Base-by-base conservation (phyloP, 352 stramenopile genomes). In the Pythium aristosporum region DNA sequence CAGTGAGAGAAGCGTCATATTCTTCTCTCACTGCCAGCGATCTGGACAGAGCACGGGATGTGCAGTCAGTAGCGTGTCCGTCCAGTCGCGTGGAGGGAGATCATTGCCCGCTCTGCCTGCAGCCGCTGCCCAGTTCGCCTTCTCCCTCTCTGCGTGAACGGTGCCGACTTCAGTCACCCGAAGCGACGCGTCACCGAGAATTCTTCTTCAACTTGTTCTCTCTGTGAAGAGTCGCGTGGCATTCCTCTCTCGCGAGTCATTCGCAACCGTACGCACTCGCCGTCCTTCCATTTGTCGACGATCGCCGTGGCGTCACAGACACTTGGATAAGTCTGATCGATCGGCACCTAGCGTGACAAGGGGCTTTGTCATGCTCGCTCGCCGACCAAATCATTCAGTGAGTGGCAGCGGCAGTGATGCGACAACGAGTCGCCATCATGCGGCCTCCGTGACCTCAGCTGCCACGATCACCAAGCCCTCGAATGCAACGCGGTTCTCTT, bases 401-500 rank as follows among this genome's bases (percentile, higher is more conserved):
- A 52, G 54, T 10, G 34, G 34, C 25, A 48, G 62, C 39, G 25
- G 55, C 49, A 30, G 2, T 8, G 34, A n/a, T 12, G 28, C 5
- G 28, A 12, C 13, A 16, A 9, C 48, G 30, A 16, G 6, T 5
- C 28, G 32, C 8, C 18, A 16, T n/a, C 50, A 34, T 7, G 25
- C 50, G 5, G 32, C 39, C 32, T 20, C 15, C 39, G 16, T 42
- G 11, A 57, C 61, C 1, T 15, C 39, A 16, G 16, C 11, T 1
- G 12, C 55, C 16, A 58, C 57, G n/a, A 43, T 44, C 34, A 48
- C 44, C 34, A 53, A 56, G 34, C 10, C 48, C 11, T 23, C 46
- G 12, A 57, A 42, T 10, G 12, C 49, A 5, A 50, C 43, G 43
- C 48, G 57, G 15, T 68, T 68, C 49, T 73, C 66, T 18, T 48